A percentile compares a stretch with the other conserved stretches of the same genome.
Evolutionary conservation across 768 basidiomycete genomes (phyloP).

Genomic region (Rhodotorula toruloides): DNA sequence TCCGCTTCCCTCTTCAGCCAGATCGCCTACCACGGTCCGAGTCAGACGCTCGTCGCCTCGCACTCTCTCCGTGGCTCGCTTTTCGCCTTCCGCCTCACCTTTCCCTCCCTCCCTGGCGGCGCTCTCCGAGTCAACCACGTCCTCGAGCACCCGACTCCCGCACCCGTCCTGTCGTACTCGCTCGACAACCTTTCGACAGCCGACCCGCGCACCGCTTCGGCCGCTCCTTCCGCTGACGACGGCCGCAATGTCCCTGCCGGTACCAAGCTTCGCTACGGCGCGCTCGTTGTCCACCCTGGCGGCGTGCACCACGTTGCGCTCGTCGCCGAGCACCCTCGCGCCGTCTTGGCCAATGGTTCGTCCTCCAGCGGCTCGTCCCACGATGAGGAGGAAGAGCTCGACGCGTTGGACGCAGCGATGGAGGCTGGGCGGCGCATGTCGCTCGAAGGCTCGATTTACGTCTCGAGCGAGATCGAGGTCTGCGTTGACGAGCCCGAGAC

Average conservation of each 20-base stretch:
- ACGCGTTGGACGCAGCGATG: not conserved
- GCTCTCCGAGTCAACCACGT: constrained; percentile 1
- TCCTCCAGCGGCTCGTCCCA: too few relatives aligned
- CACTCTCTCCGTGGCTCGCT: constrained; percentile 19
- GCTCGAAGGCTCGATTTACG: constrained; percentile 27
- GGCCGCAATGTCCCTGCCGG: not conserved
- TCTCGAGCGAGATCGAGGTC: constrained; percentile 21
- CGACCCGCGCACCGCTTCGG: not conserved
- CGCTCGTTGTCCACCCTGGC: not conserved
- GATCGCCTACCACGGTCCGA: constrained; percentile 3
- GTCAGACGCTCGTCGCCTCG: constrained; percentile 11
- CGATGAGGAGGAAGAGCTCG: not conserved
- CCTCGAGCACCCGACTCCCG: constrained; percentile 8
- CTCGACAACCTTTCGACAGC: not conserved
- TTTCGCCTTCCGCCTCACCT: constrained; percentile 23
- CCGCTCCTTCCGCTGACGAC: not conserved
- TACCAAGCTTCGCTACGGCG: not conserved
- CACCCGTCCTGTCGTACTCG: not conserved
- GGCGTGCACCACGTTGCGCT: not conserved
- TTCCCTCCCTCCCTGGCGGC: not conserved
- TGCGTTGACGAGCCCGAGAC: not conserved
- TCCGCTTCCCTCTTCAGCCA: not conserved
- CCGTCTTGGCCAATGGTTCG: not conserved
- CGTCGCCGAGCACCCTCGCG: not conserved
- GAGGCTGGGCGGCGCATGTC: constrained; percentile 21